Percentiles rank a stretch among this genome's conserved stretches.
Conservation (phyloP, 768 basidiomycete genomes). For the Phlebiopsis flavidoalba region DNA sequence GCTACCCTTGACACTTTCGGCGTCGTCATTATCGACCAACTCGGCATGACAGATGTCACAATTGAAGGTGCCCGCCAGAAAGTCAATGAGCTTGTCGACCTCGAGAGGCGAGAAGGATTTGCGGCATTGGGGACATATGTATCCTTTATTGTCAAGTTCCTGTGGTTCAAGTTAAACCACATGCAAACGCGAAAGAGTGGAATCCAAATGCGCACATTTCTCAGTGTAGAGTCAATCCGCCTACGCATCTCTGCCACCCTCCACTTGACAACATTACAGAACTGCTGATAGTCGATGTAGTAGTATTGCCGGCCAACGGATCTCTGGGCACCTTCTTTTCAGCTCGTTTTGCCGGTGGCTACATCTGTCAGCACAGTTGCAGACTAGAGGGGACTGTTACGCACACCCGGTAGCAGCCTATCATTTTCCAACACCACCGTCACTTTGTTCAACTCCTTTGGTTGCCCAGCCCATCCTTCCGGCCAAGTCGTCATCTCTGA, state of each 20-base stretch:
- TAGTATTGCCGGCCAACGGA: conserved; percentile 90
- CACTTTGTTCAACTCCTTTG: conserved; percentile 87
- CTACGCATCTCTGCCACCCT: conserved; percentile 89
- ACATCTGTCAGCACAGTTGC: neutral
- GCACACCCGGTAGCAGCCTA: conserved; percentile 71
- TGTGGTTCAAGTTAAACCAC: conserved; percentile 23
- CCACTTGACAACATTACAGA: conserved; percentile 98
- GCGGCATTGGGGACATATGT: conserved; percentile 87
- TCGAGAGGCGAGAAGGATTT: conserved; percentile 84
- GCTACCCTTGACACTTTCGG: conserved; percentile 76
- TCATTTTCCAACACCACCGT: conserved; percentile 79
- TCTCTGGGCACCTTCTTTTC: conserved; percentile 83
- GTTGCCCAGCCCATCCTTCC: conserved; percentile 83
- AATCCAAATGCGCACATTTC: conserved; percentile 56
- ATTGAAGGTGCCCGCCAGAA: conserved; percentile 53
- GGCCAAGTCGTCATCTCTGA: conserved; percentile 93
- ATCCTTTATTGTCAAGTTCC: conserved; percentile 98
- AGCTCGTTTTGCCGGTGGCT: conserved; percentile 91
- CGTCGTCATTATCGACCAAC: conserved; percentile 87
- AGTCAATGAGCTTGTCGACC: conserved; percentile 79
- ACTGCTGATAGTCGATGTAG: conserved; percentile 92
- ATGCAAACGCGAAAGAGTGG: neutral
- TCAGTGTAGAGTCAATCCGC: conserved; percentile 82
- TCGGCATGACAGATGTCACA: conserved; percentile 89
- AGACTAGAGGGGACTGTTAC: conserved; percentile 21